A percentile compares a stretch with the other conserved stretches of the same genome.
These are phyloP conservation scores for Arachnopeziza araneosa DNA, from an alignment of 2,329 filamentous ascomycete genomes.

Conservation along the genomic window DNA sequence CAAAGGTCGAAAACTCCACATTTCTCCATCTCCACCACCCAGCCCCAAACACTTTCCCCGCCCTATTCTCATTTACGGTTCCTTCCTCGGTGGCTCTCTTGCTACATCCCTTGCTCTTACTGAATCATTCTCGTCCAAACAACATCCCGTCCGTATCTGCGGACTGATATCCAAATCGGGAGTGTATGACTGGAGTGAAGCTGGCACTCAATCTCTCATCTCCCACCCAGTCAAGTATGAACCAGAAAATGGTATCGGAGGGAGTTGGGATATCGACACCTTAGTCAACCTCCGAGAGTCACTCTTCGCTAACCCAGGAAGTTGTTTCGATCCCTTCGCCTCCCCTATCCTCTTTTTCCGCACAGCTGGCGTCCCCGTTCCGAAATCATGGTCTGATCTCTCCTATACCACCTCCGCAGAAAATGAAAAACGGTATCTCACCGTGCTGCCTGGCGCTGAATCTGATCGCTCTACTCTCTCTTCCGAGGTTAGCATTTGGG, in stretches of 20 bases:
- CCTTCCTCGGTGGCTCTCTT: slow-evolving; percentile 52
- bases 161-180: slow-evolving; percentile 54
- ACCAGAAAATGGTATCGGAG: background rate
- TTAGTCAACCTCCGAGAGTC: slow-evolving; percentile 33
- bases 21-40: slow-evolving; percentile 33
- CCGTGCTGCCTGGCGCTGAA: background rate
- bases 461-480: background rate
- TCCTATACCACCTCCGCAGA: background rate
- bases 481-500: background rate
- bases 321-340: slow-evolving; percentile 55
- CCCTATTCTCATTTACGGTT: slow-evolving; percentile 43
- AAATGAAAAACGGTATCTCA: background rate
- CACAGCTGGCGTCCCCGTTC: slow-evolving; percentile 36
- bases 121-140: slow-evolving; percentile 41
- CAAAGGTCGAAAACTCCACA: background rate
- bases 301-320: slow-evolving; percentile 44
- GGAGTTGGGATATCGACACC: slow-evolving; percentile 12
- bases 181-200: slow-evolving; percentile 60
- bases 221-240: background rate
- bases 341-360: slow-evolving; percentile 55
- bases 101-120: slow-evolving; percentile 53
- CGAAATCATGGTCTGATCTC: slow-evolving; percentile 16
- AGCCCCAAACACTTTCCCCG: slow-evolving; percentile 1
- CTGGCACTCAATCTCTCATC: slow-evolving; percentile 38
- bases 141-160: slow-evolving; percentile 34